phyloP scores from a whole-genome alignment of 148 eudicot genomes.

The Cornus controversa region DNA sequence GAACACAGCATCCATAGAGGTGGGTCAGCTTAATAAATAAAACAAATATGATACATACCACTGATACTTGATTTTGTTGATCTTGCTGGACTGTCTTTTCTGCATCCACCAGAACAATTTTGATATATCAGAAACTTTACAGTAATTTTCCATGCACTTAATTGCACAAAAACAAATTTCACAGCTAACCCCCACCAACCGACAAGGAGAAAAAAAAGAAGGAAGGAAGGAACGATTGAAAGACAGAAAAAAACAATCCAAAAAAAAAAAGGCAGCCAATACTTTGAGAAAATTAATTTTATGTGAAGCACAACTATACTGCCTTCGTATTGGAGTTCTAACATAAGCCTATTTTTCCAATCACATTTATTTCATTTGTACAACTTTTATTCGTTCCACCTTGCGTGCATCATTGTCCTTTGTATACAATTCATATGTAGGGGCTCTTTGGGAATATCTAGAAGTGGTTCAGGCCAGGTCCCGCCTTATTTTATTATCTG shows the following conservation, averaged over 20 bases:
- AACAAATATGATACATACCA: conserved; percentile 36
- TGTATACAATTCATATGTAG: background rate
- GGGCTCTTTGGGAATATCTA: no score
- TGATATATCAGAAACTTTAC: conserved; percentile 2
- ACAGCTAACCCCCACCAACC: background rate
- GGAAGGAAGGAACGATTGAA: background rate
- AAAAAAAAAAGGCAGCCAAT: background rate
- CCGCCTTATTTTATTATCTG: no score
- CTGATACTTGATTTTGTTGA: conserved; percentile 35
- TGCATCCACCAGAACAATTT: conserved; percentile 28
- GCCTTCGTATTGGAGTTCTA: background rate
- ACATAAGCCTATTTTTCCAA: background rate
- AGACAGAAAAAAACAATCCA: background rate
- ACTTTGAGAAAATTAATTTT: no score
- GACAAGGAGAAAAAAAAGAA: background rate
- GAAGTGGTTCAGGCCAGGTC: no score
- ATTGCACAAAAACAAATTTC: background rate
- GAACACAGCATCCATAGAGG: background rate
- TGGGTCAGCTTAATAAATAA: conserved; percentile 1
- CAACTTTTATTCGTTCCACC: background rate
- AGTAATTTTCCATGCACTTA: background rate
- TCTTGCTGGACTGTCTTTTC: conserved; percentile 39
- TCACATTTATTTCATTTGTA: background rate
- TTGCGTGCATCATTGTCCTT: background rate
- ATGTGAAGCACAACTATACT: background rate